Base-by-base conservation (phyloP, 208 protist genomes). In the Leptomonas seymouri region DNA sequence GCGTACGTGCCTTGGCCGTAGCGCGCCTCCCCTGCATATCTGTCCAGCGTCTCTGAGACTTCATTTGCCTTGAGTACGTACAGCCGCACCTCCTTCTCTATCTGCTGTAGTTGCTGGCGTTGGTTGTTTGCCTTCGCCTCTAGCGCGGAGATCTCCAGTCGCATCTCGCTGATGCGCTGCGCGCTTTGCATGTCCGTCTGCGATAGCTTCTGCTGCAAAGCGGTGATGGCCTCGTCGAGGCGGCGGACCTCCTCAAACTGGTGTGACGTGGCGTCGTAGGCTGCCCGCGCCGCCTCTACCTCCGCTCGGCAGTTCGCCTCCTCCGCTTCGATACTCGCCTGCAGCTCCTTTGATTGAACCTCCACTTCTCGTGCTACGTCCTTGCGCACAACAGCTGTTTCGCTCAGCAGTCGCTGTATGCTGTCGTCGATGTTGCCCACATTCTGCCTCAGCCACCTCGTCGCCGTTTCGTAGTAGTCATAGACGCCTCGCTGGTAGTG, bases 121-220 rank as follows among this genome's bases (percentile, higher is more conserved):
- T 78, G 85, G 41, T 80, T 84, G 57, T 72, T 76, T 16, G 74
- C 67, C 60, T 76, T 78, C 21, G 78, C 82, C 79, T 93, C 85
- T 14, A 91, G 72, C 7, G 87, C 61, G 46, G 85, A 78, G 46
- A 92, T 85, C 64, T 95, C 85, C 20, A 91, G 69, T 21, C 85
- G 80, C 63, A 95, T 93, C 65, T 87, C 85, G 41, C 79, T 83
- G 25, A 93, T 86, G 50, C 73, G 79, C 41, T 90, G 90, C 36
- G 76, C 80, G 50, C 64, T 77, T 55, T 85, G 71, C 65, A 93
- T 74, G 30, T 93, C 81, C 27, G 72, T 76, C 51, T 90, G 86
- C 55, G 79, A 73, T 14, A 81, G 68, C 30, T 82, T 65, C 51
- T 88, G 81, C 62, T 89, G 83, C 41, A 86, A 57, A 11, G 61